Percentiles rank a stretch among this genome's conserved stretches.
These are phyloP conservation scores for Otatea glauca DNA, from an alignment of 176 grass and related monocot genomes.

Conservation along the genomic window DNA sequence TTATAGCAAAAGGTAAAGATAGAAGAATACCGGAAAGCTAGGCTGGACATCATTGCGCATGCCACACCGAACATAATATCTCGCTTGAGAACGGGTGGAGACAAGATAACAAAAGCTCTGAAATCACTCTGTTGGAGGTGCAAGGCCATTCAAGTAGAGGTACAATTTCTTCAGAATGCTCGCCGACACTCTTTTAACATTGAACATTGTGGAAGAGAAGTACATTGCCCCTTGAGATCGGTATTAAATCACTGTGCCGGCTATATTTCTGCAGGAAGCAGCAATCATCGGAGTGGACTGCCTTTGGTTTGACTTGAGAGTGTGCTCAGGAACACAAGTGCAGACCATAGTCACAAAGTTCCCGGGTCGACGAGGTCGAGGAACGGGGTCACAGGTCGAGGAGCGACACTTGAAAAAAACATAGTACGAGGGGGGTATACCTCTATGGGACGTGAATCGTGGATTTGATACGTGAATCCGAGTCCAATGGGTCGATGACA, in stretches of 20 bases:
- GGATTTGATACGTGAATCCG: no score
- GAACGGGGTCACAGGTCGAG: no score
- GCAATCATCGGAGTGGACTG: conserved; percentile 79
- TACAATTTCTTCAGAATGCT: conserved; percentile 43
- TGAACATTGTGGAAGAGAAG: conserved; percentile 4
- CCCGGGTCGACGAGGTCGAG: no score
- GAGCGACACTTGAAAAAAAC: no score
- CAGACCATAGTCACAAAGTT: no score
- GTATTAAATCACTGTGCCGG: background rate
- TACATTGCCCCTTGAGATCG: background rate
- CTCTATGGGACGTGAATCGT: no score
- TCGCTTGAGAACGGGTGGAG: conserved; percentile 70
- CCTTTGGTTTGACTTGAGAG: conserved; percentile 87
- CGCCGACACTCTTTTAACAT: background rate
- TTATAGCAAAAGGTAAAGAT: conserved; percentile 66
- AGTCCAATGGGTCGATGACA: no score
- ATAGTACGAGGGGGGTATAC: no score
- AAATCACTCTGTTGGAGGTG: conserved; percentile 81
- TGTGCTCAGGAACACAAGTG: conserved; percentile 87
- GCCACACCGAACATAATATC: conserved; percentile 76
- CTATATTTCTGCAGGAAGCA: conserved; percentile 63
- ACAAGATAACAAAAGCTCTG: conserved; percentile 80
- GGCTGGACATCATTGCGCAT: conserved; percentile 79
- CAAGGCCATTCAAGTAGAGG: conserved; percentile 82
- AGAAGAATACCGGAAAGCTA: conserved; percentile 71